Evolutionary conservation across 2,329 filamentous ascomycete genomes (phyloP), one percentile per base, ranked within the genome.

Genomic region (Penicillium sp.): DNA sequence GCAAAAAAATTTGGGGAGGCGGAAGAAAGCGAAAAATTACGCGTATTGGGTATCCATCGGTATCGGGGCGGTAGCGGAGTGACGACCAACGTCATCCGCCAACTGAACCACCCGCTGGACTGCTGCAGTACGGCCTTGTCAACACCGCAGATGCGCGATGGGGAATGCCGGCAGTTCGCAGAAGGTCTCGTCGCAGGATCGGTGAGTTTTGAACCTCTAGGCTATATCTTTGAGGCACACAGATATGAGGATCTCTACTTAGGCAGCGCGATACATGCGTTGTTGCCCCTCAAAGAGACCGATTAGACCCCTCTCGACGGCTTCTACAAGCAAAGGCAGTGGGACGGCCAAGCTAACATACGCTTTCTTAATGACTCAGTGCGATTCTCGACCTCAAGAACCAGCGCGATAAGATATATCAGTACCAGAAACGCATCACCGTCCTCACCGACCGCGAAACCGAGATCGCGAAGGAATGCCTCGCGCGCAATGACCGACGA

Each of bases 321-420:
- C 24, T 11, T 19, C 27, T 35, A 49, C 46, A 35, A 46, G 46
- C 46, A 19, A n/a, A 35, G 24, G 2, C 10, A 33, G 10, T 24
- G 6, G 18, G 13, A 6, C 22, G 7, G 7, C 14, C n/a, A 9
- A 18, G 46, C 60, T 64, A 53, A 64, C 46, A 55, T 51, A 19
- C 54, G 19, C 40, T 4, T 24, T 44, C 55, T 51, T 31, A 3
- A 39, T 43, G n/a, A 22, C 31, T n/a, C 73, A 97, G 93, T 81
- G 94, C 94, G 60, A 97, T 98, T 78, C 89, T 98, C 71, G 93
- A 98, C 79, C 90, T 98, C 81, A 98, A 98, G 81, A 92, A 87
- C 78, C 94, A 98, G 81, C 93, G 95, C 76, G 95, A 99, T 82
- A 96, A 92, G 77, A 88, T 99, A 3, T 93, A 96, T 72, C 92